These are phyloP conservation scores for Ceratobasidium papillatum DNA, from an alignment of 1,284 basidiomycete genomes.

Conservation along the genomic window DNA sequence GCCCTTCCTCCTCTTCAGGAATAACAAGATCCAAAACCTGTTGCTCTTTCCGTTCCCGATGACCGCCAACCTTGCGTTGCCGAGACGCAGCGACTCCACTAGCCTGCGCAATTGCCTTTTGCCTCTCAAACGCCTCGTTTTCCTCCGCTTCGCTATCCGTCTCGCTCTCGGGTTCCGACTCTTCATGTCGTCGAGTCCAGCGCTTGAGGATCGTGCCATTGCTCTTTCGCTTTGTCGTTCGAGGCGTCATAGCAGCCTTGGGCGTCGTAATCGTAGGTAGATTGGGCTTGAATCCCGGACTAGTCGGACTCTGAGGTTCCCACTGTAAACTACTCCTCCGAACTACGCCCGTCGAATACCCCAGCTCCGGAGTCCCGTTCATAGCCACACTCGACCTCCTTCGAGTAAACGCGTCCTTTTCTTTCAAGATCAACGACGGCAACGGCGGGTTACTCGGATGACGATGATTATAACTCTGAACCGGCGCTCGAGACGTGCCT, in stretches of 20 bases:
- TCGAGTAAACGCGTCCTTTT: slow-evolving; percentile 3
- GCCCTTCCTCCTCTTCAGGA: slow-evolving; percentile 46
- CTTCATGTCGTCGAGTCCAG: slow-evolving; percentile 19
- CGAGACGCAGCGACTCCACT: slow-evolving; percentile 51
- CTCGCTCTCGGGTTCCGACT: slow-evolving; percentile 40
- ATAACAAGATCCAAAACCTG: slow-evolving; percentile 31
- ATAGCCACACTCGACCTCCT: slow-evolving; percentile 30
- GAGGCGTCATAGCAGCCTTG: neutral
- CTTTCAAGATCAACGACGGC: slow-evolving; percentile 15
- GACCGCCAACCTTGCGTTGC: neutral
- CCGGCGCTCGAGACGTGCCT: slow-evolving; percentile 12
- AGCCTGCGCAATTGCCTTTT: slow-evolving; percentile 57
- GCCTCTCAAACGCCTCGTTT: slow-evolving; percentile 56
- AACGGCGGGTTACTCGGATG: slow-evolving; percentile 28
- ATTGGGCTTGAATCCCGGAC: slow-evolving; percentile 16
- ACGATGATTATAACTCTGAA: slow-evolving; percentile 30
- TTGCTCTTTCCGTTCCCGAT: slow-evolving; percentile 28
- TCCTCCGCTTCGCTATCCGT: slow-evolving; percentile 49
- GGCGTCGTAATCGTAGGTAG: neutral
- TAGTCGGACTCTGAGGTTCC: slow-evolving; percentile 41
- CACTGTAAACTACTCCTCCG: slow-evolving; percentile 41
- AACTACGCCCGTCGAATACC: neutral
- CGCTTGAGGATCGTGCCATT: neutral
- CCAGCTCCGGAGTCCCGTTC: neutral
- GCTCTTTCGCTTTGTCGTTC: slow-evolving; percentile 1